These are phyloP conservation scores for Raddia distichophylla DNA, from an alignment of 176 grass and related monocot genomes.

Conservation along the genomic window DNA sequence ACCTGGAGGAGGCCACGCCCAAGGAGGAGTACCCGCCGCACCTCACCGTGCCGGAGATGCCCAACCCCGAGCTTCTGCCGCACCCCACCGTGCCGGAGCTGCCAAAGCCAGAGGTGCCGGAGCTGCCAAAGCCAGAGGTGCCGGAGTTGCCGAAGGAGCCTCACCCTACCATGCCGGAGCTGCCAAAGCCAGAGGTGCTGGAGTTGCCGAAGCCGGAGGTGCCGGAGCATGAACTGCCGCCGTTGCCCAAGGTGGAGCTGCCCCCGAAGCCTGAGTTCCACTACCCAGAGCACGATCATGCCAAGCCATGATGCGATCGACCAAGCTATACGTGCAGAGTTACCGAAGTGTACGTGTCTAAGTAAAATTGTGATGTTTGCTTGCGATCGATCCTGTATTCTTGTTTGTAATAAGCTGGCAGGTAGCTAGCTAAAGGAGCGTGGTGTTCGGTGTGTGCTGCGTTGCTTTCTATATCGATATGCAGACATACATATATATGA, in stretches of 20 bases:
- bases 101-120: background rate
- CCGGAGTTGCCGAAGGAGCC: background rate
- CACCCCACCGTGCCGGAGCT: constrained; percentile 2
- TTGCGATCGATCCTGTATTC: too few relatives aligned
- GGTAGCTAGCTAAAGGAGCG: too few relatives aligned
- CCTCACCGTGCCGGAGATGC: background rate
- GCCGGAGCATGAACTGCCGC: background rate
- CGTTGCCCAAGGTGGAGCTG: background rate
- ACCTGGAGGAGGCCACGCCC: background rate
- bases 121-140: too few relatives aligned
- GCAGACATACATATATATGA: background rate
- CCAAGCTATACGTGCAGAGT: background rate
- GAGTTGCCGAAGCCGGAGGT: too few relatives aligned
- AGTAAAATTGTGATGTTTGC: background rate
- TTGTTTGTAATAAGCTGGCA: background rate
- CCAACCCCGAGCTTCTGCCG: background rate
- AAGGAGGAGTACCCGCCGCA: background rate
- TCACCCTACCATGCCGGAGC: background rate
- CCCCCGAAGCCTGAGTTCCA: constrained; percentile 22
- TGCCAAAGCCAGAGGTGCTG: background rate
- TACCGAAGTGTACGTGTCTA: background rate
- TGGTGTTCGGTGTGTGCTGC: background rate
- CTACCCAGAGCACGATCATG: background rate
- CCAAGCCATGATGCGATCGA: constrained; percentile 3
- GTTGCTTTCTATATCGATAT: background rate